Percentiles rank a stretch among this genome's conserved stretches.
Evolutionary conservation across 2,329 filamentous ascomycete genomes (phyloP).

Genomic region (Fusarium tupiense): DNA sequence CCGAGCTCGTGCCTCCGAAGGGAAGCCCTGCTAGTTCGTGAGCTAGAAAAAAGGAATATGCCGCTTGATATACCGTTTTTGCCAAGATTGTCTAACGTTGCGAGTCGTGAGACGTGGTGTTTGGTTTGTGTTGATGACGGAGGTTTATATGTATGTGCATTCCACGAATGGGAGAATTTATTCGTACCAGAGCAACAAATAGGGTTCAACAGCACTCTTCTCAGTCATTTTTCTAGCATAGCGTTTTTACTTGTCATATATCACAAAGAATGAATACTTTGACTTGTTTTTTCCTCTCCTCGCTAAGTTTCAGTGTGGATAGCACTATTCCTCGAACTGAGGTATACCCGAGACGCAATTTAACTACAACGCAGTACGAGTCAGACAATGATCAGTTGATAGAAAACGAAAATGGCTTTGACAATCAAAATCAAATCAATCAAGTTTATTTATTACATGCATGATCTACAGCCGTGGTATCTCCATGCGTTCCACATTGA

Average conservation of each 20-base stretch:
- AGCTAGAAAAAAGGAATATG: background rate
- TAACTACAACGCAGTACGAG: slow-evolving; percentile 1
- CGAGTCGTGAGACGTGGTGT: background rate
- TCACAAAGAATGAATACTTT: background rate
- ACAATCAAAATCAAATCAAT: background rate
- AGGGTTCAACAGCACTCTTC: background rate
- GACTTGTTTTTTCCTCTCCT: background rate
- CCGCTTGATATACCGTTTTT: background rate
- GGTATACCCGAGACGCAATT: slow-evolving; percentile 3
- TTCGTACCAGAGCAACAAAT: background rate
- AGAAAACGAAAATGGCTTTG: background rate
- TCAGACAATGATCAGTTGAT: background rate
- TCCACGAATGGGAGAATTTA: slow-evolving; percentile 2
- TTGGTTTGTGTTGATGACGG: slow-evolving; percentile 1
- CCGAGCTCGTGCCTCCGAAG: slow-evolving; percentile 32
- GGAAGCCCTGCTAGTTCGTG: slow-evolving; percentile 11
- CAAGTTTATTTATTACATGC: background rate
- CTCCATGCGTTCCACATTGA: background rate
- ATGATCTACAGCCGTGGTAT: background rate
- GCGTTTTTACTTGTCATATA: background rate
- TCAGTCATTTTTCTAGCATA: background rate
- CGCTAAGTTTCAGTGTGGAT: background rate
- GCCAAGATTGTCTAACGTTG: background rate
- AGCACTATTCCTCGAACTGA: slow-evolving; percentile 1
- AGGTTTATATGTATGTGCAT: background rate